A percentile compares a stretch with the other conserved stretches of the same genome.
These are phyloP conservation scores for Stevia rebaudiana DNA, from an alignment of 140 eudicot genomes.

Conservation along the genomic window DNA sequence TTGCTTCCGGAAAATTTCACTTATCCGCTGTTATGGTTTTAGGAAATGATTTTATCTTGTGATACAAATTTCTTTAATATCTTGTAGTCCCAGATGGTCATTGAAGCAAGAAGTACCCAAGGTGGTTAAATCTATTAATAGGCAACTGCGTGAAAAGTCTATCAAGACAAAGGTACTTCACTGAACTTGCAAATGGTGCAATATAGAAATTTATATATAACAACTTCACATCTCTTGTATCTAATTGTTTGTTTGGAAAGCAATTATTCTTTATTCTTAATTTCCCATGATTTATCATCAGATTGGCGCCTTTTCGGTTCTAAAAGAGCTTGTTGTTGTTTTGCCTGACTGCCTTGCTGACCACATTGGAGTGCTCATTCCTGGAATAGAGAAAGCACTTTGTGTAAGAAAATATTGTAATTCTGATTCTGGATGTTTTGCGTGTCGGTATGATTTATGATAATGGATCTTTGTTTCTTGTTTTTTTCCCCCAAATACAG, in stretches of 20 bases:
- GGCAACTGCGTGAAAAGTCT: slow-evolving; percentile 92
- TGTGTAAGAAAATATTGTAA: slow-evolving; percentile 43
- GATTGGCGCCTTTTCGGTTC: slow-evolving; percentile 99
- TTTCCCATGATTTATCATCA: slow-evolving; percentile 21
- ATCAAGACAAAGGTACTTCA: slow-evolving; percentile 80
- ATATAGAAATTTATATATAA: not conserved
- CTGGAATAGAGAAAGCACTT: slow-evolving; percentile 97
- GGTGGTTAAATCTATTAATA: slow-evolving; percentile 81
- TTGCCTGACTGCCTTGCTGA: slow-evolving; percentile 99
- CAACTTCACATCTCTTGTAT: not conserved
- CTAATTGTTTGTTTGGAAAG: slow-evolving; percentile 3
- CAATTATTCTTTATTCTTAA: not conserved
- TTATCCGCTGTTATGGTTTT: slow-evolving; percentile 3
- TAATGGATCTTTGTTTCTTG: not conserved
- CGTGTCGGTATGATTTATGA: not conserved
- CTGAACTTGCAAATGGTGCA: slow-evolving; percentile 1
- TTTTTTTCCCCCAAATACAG: slow-evolving; percentile 37
- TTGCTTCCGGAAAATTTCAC: not conserved
- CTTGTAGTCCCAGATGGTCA: slow-evolving; percentile 88
- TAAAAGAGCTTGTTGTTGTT: slow-evolving; percentile 92
- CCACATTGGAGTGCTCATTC: slow-evolving; percentile 89
- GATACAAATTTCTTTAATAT: slow-evolving; percentile 18
- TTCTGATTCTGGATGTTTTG: not conserved
- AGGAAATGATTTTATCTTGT: slow-evolving; percentile 7
- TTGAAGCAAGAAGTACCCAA: slow-evolving; percentile 96